Conservation (phyloP, 148 eudicot genomes). For the Pharnaceum exiguum region DNA sequence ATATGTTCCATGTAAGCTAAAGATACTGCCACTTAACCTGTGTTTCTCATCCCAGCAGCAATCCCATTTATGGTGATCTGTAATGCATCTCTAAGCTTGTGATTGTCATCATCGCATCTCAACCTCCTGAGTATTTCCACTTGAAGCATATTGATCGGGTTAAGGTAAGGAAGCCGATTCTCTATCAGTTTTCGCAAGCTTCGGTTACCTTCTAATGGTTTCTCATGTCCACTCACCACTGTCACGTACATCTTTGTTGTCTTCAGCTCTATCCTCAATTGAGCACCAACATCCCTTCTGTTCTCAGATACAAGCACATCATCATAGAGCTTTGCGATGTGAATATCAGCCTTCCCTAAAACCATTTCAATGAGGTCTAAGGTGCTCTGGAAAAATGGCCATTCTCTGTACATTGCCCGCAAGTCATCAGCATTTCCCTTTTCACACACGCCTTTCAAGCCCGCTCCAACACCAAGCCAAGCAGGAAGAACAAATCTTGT, state of each 20-base stretch:
- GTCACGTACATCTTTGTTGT: conserved; percentile 56
- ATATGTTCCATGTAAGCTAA: too few species aligned
- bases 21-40: too few species aligned
- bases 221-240: conserved; percentile 68
- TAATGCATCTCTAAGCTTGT: conserved; percentile 74
- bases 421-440: conserved; percentile 68
- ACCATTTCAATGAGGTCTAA: conserved; percentile 91
- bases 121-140: conserved; percentile 78
- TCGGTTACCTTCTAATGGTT: conserved; percentile 53
- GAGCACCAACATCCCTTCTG: conserved; percentile 49
- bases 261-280: conserved; percentile 57
- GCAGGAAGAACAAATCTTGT: conserved; percentile 86
- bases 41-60: conserved; percentile 96
- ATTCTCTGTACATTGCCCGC: conserved; percentile 69
- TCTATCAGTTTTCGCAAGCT: conserved; percentile 70
- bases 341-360: conserved; percentile 67
- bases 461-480: conserved; percentile 92
- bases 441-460: conserved; percentile 64
- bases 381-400: conserved; percentile 88
- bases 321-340: conserved; percentile 73
- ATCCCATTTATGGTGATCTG: conserved; percentile 85
- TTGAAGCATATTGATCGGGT: conserved; percentile 85
- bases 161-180: conserved; percentile 70
- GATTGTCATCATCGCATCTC: conserved; percentile 60
- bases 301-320: conserved; percentile 63